Base-by-base conservation (phyloP, 495 filamentous ascomycete species). In the Penicillium daleae region DNA sequence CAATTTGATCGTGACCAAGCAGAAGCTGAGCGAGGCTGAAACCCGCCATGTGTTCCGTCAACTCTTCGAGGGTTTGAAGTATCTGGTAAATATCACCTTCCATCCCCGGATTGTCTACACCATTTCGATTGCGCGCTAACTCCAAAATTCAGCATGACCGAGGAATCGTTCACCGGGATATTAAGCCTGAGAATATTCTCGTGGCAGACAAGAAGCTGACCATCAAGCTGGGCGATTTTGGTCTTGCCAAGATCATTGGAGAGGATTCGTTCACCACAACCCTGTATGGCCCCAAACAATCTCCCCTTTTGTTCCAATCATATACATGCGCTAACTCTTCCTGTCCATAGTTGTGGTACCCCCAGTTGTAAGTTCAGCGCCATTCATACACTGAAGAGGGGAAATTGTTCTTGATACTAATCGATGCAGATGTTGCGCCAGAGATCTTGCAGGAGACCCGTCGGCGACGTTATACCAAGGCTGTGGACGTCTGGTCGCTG, bases 241-340 rank as follows among this genome's bases (percentile, higher is more conserved):
- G 96, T 26, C 85, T 99, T 29, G 95, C 96, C 24, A 99, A 99
- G 74, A 98, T 98, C 65, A 97, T 98, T 70, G 96, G 96, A 29
- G 96, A 98, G 73, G 92, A 97, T 66, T 97, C 94, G 2, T 99
- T 99, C 69, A 98, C 96, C 8, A 98, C 95, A 4, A 97, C 96
- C 0, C 80, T 99, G 72, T 89, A 79, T 76, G 86, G 80, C 42
- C 2, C 19, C 21, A 33, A 40, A 40, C 13, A 3, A 4, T 60
- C 9, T 6, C 57, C 29, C n/a, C 22, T 50, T 10, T 17, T 12
- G 19, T 37, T 32, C 6, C 31, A 12, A 13, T 17, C 19, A n/a
- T 26, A 6, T 53, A 56, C 10, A 8, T 21, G 39, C 29, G 46
- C 68, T 68, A 66, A 66, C 67, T 35, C 35, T 48, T 3, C 17